A percentile compares a stretch with the other conserved stretches of the same genome.
Evolutionary conservation across 2,329 filamentous ascomycete genomes (phyloP).

Genomic region (Aspergillus viridinutans): DNA sequence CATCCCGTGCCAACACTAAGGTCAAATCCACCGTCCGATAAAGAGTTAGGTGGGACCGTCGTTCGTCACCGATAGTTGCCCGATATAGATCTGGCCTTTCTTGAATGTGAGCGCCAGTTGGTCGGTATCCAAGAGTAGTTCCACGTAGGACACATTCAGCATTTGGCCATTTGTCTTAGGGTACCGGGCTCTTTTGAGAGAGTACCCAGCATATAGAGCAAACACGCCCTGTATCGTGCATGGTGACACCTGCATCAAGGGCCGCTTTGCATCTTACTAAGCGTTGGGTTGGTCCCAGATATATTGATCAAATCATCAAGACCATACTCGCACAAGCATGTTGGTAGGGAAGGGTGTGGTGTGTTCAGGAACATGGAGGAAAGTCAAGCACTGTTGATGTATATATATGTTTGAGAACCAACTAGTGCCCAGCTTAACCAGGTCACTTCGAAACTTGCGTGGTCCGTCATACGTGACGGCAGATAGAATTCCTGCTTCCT

Average conservation of each 20-base stretch:
- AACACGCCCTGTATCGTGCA: no score
- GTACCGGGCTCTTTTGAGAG: background rate
- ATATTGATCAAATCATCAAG: background rate
- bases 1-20: background rate
- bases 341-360: no score
- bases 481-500: background rate
- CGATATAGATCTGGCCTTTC: slow-evolving; percentile 2
- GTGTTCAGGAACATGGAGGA: no score
- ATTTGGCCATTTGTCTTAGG: background rate
- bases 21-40: background rate
- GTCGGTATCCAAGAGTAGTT: background rate
- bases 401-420: background rate
- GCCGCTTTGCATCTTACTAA: background rate
- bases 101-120: background rate
- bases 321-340: background rate
- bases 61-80: background rate
- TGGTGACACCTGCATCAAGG: background rate
- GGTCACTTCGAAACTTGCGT: background rate
- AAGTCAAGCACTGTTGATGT: background rate
- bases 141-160: slow-evolving; percentile 1
- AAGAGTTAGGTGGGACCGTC: background rate
- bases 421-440: background rate
- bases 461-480: background rate
- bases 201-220: no score
- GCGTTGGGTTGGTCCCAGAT: background rate